Evolutionary conservation across 305 asterid genomes (phyloP), one percentile per base, ranked within the genome.

Genomic region (Ruellia speciosa): DNA sequence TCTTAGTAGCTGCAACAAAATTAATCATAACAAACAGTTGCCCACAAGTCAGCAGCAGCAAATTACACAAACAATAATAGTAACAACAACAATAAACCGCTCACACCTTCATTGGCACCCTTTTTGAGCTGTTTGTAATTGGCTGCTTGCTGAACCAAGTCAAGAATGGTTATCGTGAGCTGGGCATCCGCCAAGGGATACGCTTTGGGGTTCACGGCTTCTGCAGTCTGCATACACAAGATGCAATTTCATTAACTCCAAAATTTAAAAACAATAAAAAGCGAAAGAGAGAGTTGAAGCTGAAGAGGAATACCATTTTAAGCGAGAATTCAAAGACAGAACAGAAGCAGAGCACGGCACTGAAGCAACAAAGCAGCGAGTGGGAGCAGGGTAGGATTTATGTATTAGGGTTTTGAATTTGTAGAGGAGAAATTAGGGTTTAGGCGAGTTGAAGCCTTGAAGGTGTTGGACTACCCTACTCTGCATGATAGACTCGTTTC

Each of bases 1-100:
- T 81, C 80, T 84, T 84, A 0, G 86, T 81, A 10, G 88, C 93
- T 84, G 79, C 72, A 4, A 77, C 15, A 67, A 64, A 52, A 24
- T 18, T 2, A 56, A 62, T 56, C 8, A 58, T 19, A 56, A 64
- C 46, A 47, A 52, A 17, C 5, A 28, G 2, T 15, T 18, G 1
- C 3, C 46, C 16, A 46, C 8, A 13, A 15, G n/a, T 43, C 9
- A 62, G 28, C 52, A 58, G 14, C 31, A 0, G 1, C 3, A 59
- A 6, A 53, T 31, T 49, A 52, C 14, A 46, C 10, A 18, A 41
- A 39, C 51, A 9, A 46, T 8, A 34, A 9, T 2, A 47, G n/a
- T 0, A 51, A 19, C 4, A 4, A 49, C 18, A 50, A 18, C 4
- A 51, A 9, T 13, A 53, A 15, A 15, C 9, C 18, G 12, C 28